Evolutionary conservation across 2,329 filamentous ascomycete genomes (phyloP), one percentile per base, ranked within the genome.

Genomic region (Diaporthe eres): DNA sequence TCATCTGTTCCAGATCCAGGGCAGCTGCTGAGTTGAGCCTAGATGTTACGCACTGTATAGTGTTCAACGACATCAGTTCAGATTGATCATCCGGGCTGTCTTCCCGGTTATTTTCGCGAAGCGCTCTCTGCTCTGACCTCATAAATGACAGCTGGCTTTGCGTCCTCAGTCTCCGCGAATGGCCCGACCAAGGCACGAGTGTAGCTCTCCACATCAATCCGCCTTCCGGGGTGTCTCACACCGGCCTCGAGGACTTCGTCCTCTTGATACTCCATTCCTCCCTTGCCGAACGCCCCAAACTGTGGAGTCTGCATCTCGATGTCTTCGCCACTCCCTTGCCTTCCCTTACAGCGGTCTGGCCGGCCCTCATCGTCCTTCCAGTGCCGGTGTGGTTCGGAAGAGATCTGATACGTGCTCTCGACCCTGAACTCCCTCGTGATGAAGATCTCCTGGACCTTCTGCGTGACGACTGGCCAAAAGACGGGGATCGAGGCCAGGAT

Each of bases 371-470:
- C 34, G 9, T 55, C 49, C 49, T 55, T 55, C 65, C 65, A 70
- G 13, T 22, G 17, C 15, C 65, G 34, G 13, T 10, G 49, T 1
- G 49, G 65, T 15, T 55, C 65, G 34, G 22, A 19, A 1, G 65
- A 55, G 22, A 55, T 12, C 15, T 53, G 34, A 15, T 55, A 55
- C 9, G 65, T 70, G 42, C 78, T 77, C 22, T 78, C 79, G 58
- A 75, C 60, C 5, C 49, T 47, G 31, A 67, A 71, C 51, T 75
- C 74, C 13, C 57, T 53, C 31, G 60, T 73, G 74, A 75, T 37
- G 76, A 84, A 83, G 74, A 85, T 83, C 58, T 79, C 78, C 78
- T 81, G 34, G 77, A 75, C 39, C 49, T 75, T 79, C 68, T 78
- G 80, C 39, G 83, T 53, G 6, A 85, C 71, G 12, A 81, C 77